Base-by-base conservation (phyloP, 148 eudicot species). In the Hydrangea macrophylla region DNA sequence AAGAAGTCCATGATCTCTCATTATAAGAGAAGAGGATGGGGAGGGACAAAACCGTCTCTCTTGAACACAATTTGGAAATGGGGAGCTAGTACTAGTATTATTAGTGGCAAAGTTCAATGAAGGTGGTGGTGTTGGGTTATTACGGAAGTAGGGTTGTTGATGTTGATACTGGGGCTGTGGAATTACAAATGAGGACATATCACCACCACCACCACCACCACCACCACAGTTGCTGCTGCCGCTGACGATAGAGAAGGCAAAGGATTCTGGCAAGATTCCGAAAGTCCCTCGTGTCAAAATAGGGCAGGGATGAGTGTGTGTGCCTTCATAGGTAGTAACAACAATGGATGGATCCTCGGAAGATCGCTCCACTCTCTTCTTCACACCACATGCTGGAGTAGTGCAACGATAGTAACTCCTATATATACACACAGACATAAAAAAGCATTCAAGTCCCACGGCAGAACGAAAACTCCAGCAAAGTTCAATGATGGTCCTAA, bases 381-480 rank as follows among this genome's bases (percentile, higher is more conserved):
- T 87, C 81, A 92, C 97, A 1, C 90, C 92, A 73, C 97, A 92
- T 24, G 82, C 70, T n/a, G 89, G 67, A 25, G 82, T 85, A 23
- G 97, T 92, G 90, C 97, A 92, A 37, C 97, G 87, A 53, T 92
- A 92, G 81, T 92, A 92, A 73, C 97, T 92, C 91, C 97, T 92
- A 68, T 24, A 35, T n/a, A n/a, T n/a, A n/a, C n/a, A n/a, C n/a
- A n/a, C n/a, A n/a, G n/a, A n/a, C n/a, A n/a, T n/a, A 23, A 44
- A 22, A 53, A 12, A 28, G 17, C 25, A 37, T 24, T 10, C 6
- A 26, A 67, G 36, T 28, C 73, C 59, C 65, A 70, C 40, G 40
- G n/a, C n/a, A n/a, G n/a, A n/a, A n/a, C n/a, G 7, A 58, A 56
- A 0, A 8, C 22, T 37, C 36, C 25, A 50, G 58, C 4, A 31